A percentile compares a stretch with the other conserved stretches of the same genome.
Evolutionary conservation across 1,139 yeast genomes (phyloP).

Genomic region (Sugiyamaella paludigena): DNA sequence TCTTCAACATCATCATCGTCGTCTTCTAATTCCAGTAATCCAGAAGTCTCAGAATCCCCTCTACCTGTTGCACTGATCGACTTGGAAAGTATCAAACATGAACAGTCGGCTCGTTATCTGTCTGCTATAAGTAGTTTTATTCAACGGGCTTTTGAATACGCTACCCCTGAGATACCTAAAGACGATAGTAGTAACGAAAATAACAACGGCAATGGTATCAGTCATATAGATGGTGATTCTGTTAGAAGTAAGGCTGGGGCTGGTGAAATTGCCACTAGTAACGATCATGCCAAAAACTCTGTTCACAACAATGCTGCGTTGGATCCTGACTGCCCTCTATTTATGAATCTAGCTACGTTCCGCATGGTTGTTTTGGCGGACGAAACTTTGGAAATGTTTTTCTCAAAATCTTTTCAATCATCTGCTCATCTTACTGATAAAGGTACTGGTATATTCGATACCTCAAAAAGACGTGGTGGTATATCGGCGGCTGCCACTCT

Average conservation of each 20-base stretch:
- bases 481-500: conserved; percentile 50
- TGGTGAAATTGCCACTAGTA: no score
- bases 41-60: conserved; percentile 4
- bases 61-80: conserved; percentile 26
- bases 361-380: conserved; percentile 94
- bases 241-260: no score
- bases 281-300: neutral
- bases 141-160: conserved; percentile 87
- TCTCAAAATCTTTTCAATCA: conserved; percentile 60
- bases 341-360: conserved; percentile 80
- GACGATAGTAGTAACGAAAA: conserved; percentile 35
- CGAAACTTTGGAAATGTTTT: conserved; percentile 84
- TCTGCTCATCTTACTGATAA: conserved; percentile 64
- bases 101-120: conserved; percentile 77
- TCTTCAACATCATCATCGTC: conserved; percentile 2
- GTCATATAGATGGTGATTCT: no score
- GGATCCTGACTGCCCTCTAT: conserved; percentile 75
- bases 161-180: conserved; percentile 44
- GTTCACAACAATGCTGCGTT: conserved; percentile 59
- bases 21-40: neutral
- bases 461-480: conserved; percentile 16
- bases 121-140: conserved; percentile 86
- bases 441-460: conserved; percentile 35
- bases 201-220: neutral
- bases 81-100: conserved; percentile 55